Evolutionary conservation across 2,329 filamentous ascomycete species (phyloP).

Genomic region (Rugonectria rugulosa): DNA sequence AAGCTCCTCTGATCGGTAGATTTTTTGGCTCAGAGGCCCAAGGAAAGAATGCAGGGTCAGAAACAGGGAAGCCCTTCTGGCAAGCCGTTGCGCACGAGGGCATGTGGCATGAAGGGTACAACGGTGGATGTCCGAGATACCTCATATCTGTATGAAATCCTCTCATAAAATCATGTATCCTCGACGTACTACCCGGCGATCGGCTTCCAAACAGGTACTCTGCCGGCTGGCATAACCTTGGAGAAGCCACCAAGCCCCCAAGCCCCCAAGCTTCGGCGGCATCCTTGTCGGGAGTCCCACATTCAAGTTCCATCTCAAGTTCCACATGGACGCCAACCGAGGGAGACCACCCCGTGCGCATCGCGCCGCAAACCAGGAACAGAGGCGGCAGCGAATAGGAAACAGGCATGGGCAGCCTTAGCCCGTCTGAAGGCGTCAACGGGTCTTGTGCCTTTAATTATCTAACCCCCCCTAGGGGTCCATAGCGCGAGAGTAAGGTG

Average conservation of each 20-base stretch:
- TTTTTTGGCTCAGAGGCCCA: slow-evolving; percentile 7
- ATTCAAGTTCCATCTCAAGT: slow-evolving; percentile 5
- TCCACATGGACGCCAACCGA: slow-evolving; percentile 25
- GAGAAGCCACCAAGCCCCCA: no score
- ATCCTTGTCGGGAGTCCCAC: slow-evolving; percentile 24
- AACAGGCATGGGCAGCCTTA: slow-evolving; percentile 28
- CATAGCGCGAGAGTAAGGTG: background rate
- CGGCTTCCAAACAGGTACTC: slow-evolving; percentile 23
- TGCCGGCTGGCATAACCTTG: slow-evolving; percentile 27
- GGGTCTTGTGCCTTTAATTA: slow-evolving; percentile 40
- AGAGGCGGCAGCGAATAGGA: slow-evolving; percentile 30
- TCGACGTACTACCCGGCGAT: slow-evolving; percentile 19
- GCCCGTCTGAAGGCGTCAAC: slow-evolving; percentile 38
- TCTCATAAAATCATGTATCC: slow-evolving; percentile 18
- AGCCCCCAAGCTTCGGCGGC: slow-evolving; percentile 8
- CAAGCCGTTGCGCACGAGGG: slow-evolving; percentile 24
- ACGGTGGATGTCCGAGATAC: slow-evolving; percentile 22
- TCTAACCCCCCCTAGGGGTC: slow-evolving; percentile 22
- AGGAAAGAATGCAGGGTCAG: slow-evolving; percentile 9
- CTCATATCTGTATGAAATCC: background rate
- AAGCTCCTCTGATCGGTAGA: slow-evolving; percentile 1
- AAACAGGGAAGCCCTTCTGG: slow-evolving; percentile 25
- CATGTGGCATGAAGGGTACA: slow-evolving; percentile 26
- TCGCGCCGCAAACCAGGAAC: slow-evolving; percentile 40
- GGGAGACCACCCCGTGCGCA: slow-evolving; percentile 35